These are phyloP conservation scores for Chiua virens DNA, from an alignment of 768 basidiomycete genomes.

Conservation along the genomic window DNA sequence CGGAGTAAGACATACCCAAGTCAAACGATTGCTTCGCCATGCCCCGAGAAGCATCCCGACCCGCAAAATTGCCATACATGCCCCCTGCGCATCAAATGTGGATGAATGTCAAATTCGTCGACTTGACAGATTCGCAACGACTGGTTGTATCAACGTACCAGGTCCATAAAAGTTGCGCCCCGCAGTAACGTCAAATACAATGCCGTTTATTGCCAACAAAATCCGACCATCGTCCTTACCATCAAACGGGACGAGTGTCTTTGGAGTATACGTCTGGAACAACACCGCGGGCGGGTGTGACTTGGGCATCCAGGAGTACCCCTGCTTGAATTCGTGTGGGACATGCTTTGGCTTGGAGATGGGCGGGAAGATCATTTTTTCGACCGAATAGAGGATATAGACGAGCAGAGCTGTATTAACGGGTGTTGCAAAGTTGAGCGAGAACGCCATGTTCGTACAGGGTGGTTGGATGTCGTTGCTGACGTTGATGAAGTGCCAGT, in stretches of 20 bases:
- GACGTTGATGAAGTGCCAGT: not conserved
- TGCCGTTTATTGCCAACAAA: slow-evolving; percentile 80
- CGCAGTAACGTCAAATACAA: slow-evolving; percentile 90
- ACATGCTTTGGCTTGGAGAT: slow-evolving; percentile 46
- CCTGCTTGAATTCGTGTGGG: slow-evolving; percentile 72
- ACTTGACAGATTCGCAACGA: not conserved
- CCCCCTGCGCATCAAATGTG: slow-evolving; percentile 55
- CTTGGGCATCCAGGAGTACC: slow-evolving; percentile 93
- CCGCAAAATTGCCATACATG: slow-evolving; percentile 97
- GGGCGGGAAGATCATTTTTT: slow-evolving; percentile 74
- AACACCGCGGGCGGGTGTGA: slow-evolving; percentile 75
- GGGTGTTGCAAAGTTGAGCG: slow-evolving; percentile 63
- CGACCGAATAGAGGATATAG: slow-evolving; percentile 77
- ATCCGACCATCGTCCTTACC: slow-evolving; percentile 70
- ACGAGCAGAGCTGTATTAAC: slow-evolving; percentile 76
- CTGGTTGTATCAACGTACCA: slow-evolving; percentile 47
- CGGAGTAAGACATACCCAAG: slow-evolving; percentile 51
- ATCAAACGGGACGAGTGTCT: slow-evolving; percentile 66
- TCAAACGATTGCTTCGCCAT: slow-evolving; percentile 99
- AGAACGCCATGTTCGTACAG: slow-evolving; percentile 31
- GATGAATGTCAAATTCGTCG: not conserved
- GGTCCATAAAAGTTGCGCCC: slow-evolving; percentile 95
- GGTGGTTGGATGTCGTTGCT: slow-evolving; percentile 18
- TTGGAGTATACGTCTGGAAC: slow-evolving; percentile 77
- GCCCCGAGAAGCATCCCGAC: slow-evolving; percentile 91